phyloP scores from a whole-genome alignment of 2,329 filamentous ascomycete species.

The Thielaviopsis euricoi region DNA sequence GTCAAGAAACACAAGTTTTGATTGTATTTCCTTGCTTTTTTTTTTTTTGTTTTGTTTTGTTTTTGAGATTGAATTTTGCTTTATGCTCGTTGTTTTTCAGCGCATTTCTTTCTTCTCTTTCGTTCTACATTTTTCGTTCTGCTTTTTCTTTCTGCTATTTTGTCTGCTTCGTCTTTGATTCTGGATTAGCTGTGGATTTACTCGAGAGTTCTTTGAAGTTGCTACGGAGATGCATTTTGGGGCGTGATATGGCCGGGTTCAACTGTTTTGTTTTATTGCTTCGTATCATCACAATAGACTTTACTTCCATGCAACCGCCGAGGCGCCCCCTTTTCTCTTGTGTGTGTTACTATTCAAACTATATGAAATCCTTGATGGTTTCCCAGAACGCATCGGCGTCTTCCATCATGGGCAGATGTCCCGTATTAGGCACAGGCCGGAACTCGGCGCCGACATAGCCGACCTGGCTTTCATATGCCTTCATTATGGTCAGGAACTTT shows the following conservation, averaged over 20 bases:
- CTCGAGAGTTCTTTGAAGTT: no score
- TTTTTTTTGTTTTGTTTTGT: not conserved
- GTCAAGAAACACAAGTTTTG: not conserved
- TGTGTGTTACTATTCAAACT: not conserved
- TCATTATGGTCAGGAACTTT: slow-evolving; percentile 64
- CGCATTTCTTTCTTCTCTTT: not conserved
- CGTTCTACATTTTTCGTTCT: not conserved
- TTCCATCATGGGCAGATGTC: slow-evolving; percentile 77
- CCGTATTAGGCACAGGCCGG: slow-evolving; percentile 50
- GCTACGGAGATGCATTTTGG: no score
- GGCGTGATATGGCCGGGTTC: no score
- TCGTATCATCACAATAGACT: not conserved
- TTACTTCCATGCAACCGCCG: no score
- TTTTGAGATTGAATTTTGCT: no score
- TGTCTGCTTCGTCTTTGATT: no score
- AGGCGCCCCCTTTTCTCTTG: no score
- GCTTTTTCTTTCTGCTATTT: not conserved
- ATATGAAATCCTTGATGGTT: slow-evolving; percentile 43
- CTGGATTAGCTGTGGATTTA: no score
- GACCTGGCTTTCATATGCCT: slow-evolving; percentile 46
- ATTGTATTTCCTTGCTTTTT: not conserved
- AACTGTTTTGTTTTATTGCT: no score
- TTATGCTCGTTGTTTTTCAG: no score
- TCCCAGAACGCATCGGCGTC: slow-evolving; percentile 50
- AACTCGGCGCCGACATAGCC: slow-evolving; percentile 40